Conservation (phyloP, 441 rosid species). For the Croton setiger region DNA sequence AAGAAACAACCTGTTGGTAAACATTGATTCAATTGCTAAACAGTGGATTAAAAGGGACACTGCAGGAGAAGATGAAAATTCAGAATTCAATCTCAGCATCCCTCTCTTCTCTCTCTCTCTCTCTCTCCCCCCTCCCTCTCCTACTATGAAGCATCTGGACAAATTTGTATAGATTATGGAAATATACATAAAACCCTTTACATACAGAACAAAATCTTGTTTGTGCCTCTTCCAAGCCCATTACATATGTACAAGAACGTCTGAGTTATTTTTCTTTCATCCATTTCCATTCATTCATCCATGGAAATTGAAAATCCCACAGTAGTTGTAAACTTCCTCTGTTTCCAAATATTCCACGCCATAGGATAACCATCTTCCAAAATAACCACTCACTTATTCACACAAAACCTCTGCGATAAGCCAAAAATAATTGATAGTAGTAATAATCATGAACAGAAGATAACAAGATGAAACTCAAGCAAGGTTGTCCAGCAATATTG, state of each 20-base stretch:
- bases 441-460: not conserved
- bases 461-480: not conserved
- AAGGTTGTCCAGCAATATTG: not conserved
- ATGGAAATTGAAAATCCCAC: not conserved
- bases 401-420: not conserved
- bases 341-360: not conserved
- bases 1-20: not conserved
- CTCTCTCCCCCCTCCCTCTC: not conserved
- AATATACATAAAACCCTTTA: no score
- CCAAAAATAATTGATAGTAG: not conserved
- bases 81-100: not conserved
- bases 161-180: not conserved
- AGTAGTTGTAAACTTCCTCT: not conserved
- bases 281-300: not conserved
- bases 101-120: not conserved
- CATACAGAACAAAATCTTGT: no score
- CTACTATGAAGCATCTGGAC: not conserved
- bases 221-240: not conserved
- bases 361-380: conserved; percentile 3
- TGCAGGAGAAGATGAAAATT: not conserved
- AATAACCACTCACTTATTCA: not conserved
- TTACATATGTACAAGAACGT: not conserved
- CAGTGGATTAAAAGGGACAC: not conserved
- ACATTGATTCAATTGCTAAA: not conserved
- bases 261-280: not conserved